Conservation (phyloP, 2,329 filamentous ascomycete species). For the Fusarium acutatum region DNA sequence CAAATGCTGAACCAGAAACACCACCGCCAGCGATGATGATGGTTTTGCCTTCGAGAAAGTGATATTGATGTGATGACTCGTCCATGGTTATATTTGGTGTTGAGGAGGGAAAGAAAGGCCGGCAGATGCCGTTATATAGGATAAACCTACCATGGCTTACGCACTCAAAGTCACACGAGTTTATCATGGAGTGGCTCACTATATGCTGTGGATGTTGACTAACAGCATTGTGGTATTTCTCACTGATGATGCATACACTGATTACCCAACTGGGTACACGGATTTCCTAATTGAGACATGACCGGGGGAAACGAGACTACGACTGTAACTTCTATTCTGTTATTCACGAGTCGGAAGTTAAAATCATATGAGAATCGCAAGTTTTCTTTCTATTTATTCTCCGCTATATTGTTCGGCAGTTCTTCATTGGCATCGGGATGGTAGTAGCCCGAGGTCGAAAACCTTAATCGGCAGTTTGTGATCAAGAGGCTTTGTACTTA, state of each 20-base stretch:
- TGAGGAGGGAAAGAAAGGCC: background rate
- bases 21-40: slow-evolving; percentile 56
- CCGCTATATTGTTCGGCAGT: background rate
- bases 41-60: slow-evolving; percentile 50
- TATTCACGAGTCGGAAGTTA: background rate
- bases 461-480: background rate
- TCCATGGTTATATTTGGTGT: slow-evolving; percentile 11
- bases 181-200: background rate
- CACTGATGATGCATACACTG: slow-evolving; percentile 36
- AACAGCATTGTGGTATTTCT: background rate
- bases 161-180: background rate
- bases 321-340: background rate
- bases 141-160: background rate
- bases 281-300: slow-evolving; percentile 28
- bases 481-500: background rate
- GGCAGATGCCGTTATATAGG: background rate
- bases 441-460: background rate
- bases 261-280: slow-evolving; percentile 38
- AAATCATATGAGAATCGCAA: background rate
- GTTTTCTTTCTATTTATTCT: background rate
- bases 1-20: slow-evolving; percentile 54
- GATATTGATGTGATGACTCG: slow-evolving; percentile 27
- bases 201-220: background rate
- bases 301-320: background rate
- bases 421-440: background rate